A percentile compares a stretch with the other conserved stretches of the same genome.
These are phyloP conservation scores for Graphilbum sp. DNA, from an alignment of 2,329 filamentous ascomycete genomes.

Conservation along the genomic window DNA sequence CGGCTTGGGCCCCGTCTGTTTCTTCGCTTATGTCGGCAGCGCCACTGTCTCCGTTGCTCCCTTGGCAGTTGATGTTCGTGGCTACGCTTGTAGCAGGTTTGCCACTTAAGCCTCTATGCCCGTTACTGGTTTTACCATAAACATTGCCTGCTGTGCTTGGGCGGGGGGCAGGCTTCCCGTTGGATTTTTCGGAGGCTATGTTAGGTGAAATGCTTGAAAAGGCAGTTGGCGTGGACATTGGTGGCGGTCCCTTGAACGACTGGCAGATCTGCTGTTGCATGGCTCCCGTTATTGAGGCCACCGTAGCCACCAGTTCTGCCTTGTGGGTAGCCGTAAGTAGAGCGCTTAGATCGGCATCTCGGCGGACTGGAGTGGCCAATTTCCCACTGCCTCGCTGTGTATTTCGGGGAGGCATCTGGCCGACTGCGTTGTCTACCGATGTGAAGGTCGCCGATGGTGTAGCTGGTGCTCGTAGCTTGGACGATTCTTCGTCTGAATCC, in stretches of 20 bases:
- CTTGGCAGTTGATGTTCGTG: background rate
- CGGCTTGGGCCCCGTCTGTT: slow-evolving; percentile 32
- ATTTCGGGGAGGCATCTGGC: slow-evolving; percentile 6
- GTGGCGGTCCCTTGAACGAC: slow-evolving; percentile 26
- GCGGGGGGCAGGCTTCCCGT: background rate
- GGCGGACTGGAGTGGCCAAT: slow-evolving; percentile 15
- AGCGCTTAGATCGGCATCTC: slow-evolving; percentile 33
- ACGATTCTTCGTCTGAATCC: no score
- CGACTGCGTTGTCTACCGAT: background rate
- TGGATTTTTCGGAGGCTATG: background rate
- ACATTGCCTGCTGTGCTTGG: no score
- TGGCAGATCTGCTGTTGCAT: slow-evolving; percentile 36
- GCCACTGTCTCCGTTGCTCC: slow-evolving; percentile 2
- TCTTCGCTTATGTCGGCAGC: slow-evolving; percentile 29
- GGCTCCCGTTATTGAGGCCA: slow-evolving; percentile 34
- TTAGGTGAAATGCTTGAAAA: background rate
- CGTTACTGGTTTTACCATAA: no score
- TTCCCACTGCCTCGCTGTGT: slow-evolving; percentile 5
- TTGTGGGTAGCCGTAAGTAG: slow-evolving; percentile 31
- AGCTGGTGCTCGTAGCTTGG: no score
- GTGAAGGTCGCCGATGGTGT: no score
- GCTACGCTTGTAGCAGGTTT: no score
- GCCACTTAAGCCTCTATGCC: no score
- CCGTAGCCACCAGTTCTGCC: slow-evolving; percentile 33
- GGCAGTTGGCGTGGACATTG: background rate